These are phyloP conservation scores for Coemansia aciculifera DNA, from an alignment of 192 early-diverging fungal species.

Conservation along the genomic window DNA sequence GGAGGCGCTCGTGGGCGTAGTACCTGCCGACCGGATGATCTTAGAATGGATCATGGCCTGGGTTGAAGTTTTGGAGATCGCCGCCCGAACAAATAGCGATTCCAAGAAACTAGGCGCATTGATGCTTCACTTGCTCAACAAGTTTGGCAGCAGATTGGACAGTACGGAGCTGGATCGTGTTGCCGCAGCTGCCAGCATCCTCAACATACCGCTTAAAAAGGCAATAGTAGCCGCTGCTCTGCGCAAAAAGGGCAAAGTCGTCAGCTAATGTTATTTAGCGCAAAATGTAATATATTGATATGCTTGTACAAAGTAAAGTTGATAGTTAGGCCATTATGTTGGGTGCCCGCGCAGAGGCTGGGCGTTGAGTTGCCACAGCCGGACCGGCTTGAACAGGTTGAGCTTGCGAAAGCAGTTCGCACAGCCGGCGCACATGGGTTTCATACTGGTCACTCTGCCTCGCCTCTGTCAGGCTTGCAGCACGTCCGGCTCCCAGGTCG, in stretches of 20 bases:
- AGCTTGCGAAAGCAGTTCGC: neutral
- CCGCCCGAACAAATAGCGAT: neutral
- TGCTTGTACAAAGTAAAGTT: neutral
- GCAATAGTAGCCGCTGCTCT: slow-evolving; percentile 19
- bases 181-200: slow-evolving; percentile 19
- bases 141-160: slow-evolving; percentile 27
- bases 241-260: slow-evolving; percentile 14
- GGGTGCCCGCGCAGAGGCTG: neutral
- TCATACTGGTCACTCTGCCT: neutral
- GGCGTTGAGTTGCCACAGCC: neutral
- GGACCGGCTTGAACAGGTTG: neutral
- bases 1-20: slow-evolving; percentile 28
- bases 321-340: neutral
- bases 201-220: slow-evolving; percentile 33
- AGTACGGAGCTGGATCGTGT: slow-evolving; percentile 18
- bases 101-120: slow-evolving; percentile 43
- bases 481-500: slow-evolving; percentile 23
- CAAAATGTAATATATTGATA: neutral
- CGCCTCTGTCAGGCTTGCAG: slow-evolving; percentile 27
- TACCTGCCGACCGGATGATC: slow-evolving; percentile 8
- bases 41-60: slow-evolving; percentile 23
- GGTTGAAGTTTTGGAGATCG: slow-evolving; percentile 17
- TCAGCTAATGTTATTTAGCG: neutral
- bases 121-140: slow-evolving; percentile 47
- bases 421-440: neutral